Percentiles rank a stretch among this genome's conserved stretches.
phyloP scores from a whole-genome alignment of 306 rosid species.

The Rosa chinensis region DNA sequence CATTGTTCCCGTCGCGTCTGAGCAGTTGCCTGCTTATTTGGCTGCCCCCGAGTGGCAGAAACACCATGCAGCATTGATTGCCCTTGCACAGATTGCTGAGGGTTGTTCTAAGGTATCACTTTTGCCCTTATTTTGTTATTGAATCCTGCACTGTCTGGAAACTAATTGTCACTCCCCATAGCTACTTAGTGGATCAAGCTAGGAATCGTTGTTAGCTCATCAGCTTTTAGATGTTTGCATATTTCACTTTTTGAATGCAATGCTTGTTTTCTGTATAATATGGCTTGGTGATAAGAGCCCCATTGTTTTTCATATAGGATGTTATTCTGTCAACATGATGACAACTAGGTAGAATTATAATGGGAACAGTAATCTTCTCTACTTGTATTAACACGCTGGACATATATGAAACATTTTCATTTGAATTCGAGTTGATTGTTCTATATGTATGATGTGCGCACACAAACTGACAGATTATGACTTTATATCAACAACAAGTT shows the following conservation, averaged over 20 bases:
- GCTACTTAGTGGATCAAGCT: neutral
- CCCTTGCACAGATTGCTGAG: conserved; percentile 92
- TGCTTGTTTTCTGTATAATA: neutral
- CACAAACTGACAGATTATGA: neutral
- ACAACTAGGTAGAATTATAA: neutral
- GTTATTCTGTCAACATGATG: neutral
- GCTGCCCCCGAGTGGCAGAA: conserved; percentile 94
- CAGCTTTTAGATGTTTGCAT: neutral
- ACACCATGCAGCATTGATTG: conserved; percentile 88
- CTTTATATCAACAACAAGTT: neutral
- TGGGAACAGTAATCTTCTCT: neutral
- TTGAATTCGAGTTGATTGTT: neutral
- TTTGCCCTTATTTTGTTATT: neutral
- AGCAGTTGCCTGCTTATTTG: conserved; percentile 77
- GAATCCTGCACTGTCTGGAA: neutral
- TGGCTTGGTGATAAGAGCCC: neutral
- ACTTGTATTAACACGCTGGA: neutral
- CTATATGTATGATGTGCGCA: neutral
- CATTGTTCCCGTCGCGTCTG: conserved; percentile 92
- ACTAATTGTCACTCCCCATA: neutral
- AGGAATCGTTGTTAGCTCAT: neutral
- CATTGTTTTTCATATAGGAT: neutral
- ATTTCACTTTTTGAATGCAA: neutral
- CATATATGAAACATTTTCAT: neutral
- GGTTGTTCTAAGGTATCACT: conserved; percentile 84